Percentiles rank a stretch among this genome's conserved stretches.
These are phyloP conservation scores for Penium margaritaceum DNA, from an alignment of 139 green algal genomes.

Conservation along the genomic window DNA sequence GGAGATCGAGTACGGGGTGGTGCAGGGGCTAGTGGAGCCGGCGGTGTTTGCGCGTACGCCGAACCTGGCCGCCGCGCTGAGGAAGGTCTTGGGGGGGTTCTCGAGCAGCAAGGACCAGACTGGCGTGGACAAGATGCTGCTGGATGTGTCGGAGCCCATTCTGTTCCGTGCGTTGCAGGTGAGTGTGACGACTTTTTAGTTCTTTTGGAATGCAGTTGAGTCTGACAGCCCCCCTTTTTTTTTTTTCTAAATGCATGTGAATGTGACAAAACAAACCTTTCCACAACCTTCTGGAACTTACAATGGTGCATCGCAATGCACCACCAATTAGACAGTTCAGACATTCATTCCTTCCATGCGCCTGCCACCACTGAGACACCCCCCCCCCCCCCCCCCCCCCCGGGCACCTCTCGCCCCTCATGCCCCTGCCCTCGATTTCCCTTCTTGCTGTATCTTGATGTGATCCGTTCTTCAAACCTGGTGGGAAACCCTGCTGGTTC, in stretches of 20 bases:
- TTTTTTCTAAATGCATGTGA: neutral
- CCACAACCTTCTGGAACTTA: neutral
- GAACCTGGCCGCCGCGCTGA: slow-evolving; percentile 54
- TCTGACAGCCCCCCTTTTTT: neutral
- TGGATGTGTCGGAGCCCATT: slow-evolving; percentile 71
- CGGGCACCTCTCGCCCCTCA: no score
- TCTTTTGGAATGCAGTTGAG: neutral
- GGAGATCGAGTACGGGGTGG: slow-evolving; percentile 57
- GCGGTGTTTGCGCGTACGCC: slow-evolving; percentile 57
- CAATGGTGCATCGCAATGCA: neutral
- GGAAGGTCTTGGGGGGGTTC: slow-evolving; percentile 57
- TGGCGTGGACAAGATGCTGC: slow-evolving; percentile 62
- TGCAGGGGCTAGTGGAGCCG: slow-evolving; percentile 52
- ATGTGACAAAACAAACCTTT: neutral
- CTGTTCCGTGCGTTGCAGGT: slow-evolving; percentile 60
- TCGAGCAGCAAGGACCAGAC: slow-evolving; percentile 53
- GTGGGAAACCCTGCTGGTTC: no score
- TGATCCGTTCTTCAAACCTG: no score
- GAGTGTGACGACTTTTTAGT: neutral
- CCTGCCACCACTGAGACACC: no score
- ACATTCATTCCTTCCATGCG: no score
- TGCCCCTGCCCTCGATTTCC: no score
- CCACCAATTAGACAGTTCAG: neutral
- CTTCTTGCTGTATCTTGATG: no score
- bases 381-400: no score